phyloP scores from a whole-genome alignment of 352 stramenopile genomes.

The Phytopythium helicoides region DNA sequence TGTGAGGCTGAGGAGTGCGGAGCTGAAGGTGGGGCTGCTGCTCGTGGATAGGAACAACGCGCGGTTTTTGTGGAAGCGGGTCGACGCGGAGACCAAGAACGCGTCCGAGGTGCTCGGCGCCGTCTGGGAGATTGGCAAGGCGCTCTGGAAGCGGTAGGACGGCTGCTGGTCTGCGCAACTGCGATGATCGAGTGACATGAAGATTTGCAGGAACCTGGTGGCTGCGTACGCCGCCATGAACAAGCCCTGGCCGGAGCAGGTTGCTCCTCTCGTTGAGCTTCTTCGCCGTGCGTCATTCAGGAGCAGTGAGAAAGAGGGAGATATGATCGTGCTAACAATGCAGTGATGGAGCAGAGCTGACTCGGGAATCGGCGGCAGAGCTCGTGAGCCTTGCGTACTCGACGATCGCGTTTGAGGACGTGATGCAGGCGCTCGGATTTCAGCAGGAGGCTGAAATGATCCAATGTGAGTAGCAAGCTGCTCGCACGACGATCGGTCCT shows the following conservation, averaged over 20 bases:
- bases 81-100: slow-evolving; percentile 39
- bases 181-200: too few relatives aligned
- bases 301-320: background rate
- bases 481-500: too few relatives aligned
- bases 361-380: slow-evolving; percentile 41
- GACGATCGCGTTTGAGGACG: slow-evolving; percentile 48
- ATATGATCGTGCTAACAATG: background rate
- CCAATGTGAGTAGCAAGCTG: slow-evolving; percentile 52
- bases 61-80: slow-evolving; percentile 76
- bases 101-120: slow-evolving; percentile 32
- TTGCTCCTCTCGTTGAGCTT: slow-evolving; percentile 37
- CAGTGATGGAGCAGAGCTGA: slow-evolving; percentile 33
- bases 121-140: slow-evolving; percentile 66
- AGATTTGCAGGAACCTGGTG: slow-evolving; percentile 46
- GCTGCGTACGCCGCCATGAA: slow-evolving; percentile 55
- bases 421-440: slow-evolving; percentile 46
- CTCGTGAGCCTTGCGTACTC: slow-evolving; percentile 66
- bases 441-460: slow-evolving; percentile 32
- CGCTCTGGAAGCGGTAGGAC: slow-evolving; percentile 55
- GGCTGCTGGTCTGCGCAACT: background rate
- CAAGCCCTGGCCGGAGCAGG: slow-evolving; percentile 36
- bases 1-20: background rate
- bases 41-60: slow-evolving; percentile 42
- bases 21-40: background rate
- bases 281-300: slow-evolving; percentile 37